phyloP scores from a whole-genome alignment of 352 stramenopile species.

The Phytopythium kandeliae region DNA sequence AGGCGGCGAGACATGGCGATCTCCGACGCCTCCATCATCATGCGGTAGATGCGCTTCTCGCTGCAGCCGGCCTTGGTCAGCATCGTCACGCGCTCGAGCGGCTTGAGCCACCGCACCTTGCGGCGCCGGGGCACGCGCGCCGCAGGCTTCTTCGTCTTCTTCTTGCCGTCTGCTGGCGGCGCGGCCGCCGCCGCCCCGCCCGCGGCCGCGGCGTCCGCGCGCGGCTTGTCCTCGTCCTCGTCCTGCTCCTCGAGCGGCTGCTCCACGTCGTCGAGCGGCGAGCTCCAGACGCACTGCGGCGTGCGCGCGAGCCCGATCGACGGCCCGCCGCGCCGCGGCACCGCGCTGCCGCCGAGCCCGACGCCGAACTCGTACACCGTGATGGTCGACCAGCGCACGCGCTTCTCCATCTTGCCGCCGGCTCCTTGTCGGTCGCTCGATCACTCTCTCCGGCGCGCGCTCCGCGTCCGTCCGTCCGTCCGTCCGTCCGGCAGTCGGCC shows the following conservation, averaged over 20 bases:
- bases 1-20: slow-evolving; percentile 63
- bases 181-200: slow-evolving; percentile 1
- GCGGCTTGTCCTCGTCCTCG: slow-evolving; percentile 3
- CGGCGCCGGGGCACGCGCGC: slow-evolving; percentile 24
- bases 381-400: slow-evolving; percentile 51
- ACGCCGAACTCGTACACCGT: slow-evolving; percentile 67
- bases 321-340: slow-evolving; percentile 43
- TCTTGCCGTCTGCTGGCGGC: slow-evolving; percentile 1
- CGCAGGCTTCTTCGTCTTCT: slow-evolving; percentile 5
- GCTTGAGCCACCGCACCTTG: slow-evolving; percentile 60
- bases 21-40: slow-evolving; percentile 63
- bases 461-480: neutral
- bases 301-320: slow-evolving; percentile 48
- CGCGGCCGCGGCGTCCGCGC: neutral
- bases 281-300: slow-evolving; percentile 40
- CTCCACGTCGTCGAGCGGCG: slow-evolving; percentile 27
- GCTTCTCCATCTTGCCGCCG: slow-evolving; percentile 24
- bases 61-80: slow-evolving; percentile 59
- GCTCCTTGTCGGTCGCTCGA: no score
- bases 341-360: slow-evolving; percentile 35
- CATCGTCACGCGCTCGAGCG: slow-evolving; percentile 52
- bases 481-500: no score
- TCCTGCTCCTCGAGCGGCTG: slow-evolving; percentile 10
- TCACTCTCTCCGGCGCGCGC: neutral
- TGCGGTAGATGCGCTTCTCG: slow-evolving; percentile 58